A percentile compares a stretch with the other conserved stretches of the same genome.
phyloP scores from a whole-genome alignment of 2,329 filamentous ascomycete genomes.

The Podosphaera xanthii region DNA sequence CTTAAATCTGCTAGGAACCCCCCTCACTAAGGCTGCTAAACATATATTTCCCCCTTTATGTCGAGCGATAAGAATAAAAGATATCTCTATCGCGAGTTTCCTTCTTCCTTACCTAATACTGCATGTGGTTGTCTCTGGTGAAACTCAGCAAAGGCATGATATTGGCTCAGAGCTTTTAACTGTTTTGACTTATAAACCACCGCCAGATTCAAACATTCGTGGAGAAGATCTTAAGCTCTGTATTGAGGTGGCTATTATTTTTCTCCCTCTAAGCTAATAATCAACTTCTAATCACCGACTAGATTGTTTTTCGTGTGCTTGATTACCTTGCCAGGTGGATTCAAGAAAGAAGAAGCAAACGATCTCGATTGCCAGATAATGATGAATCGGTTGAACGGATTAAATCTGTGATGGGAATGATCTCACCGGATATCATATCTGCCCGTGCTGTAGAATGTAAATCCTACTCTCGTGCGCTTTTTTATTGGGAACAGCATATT shows the following conservation, averaged over 20 bases:
- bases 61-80: slow-evolving; percentile 64
- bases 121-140: slow-evolving; percentile 57
- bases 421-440: slow-evolving; percentile 53
- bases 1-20: slow-evolving; percentile 59
- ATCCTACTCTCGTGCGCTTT: slow-evolving; percentile 76
- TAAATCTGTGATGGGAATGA: slow-evolving; percentile 45
- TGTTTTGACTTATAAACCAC: slow-evolving; percentile 38
- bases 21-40: slow-evolving; percentile 48
- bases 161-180: slow-evolving; percentile 51
- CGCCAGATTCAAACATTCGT: slow-evolving; percentile 31
- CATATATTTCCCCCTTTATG: slow-evolving; percentile 64
- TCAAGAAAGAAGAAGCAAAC: slow-evolving; percentile 31
- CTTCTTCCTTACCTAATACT: slow-evolving; percentile 70
- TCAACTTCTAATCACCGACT: not conserved
- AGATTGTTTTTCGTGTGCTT: slow-evolving; percentile 74
- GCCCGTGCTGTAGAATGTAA: slow-evolving; percentile 78
- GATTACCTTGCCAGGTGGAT: slow-evolving; percentile 87
- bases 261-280: slow-evolving; percentile 8
- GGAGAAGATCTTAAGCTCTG: slow-evolving; percentile 61
- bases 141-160: slow-evolving; percentile 29
- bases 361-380: slow-evolving; percentile 19
- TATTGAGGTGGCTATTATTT: slow-evolving; percentile 40
- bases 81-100: slow-evolving; percentile 69
- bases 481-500: slow-evolving; percentile 86
- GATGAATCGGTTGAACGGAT: slow-evolving; percentile 31